These are phyloP conservation scores for Rhizopus delemar DNA, from an alignment of 371 early-diverging fungal species.

Conservation along the genomic window DNA sequence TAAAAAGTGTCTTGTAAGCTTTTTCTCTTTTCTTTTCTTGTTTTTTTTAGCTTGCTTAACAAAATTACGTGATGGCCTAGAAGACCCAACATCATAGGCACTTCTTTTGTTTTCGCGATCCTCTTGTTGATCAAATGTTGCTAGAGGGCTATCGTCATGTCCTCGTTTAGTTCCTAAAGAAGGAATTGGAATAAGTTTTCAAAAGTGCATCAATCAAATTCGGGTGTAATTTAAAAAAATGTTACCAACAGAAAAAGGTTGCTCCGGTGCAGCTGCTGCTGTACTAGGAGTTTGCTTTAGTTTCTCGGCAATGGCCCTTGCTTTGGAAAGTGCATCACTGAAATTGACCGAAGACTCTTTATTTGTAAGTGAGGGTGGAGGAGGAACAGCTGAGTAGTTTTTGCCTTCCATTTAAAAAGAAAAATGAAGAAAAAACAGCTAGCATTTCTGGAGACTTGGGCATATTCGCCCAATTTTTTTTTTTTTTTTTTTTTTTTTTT, in stretches of 20 bases:
- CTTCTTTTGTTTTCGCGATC: constrained; percentile 53
- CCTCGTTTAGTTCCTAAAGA: constrained; percentile 38
- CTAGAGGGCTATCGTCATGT: constrained; percentile 25
- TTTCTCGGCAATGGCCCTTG: constrained; percentile 83
- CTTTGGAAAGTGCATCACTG: constrained; percentile 75
- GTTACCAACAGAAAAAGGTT: constrained; percentile 15
- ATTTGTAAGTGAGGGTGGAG: constrained; percentile 37
- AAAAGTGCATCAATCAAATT: no score
- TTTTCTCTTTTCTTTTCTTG: background rate
- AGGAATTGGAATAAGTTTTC: no score
- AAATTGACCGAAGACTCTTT: constrained; percentile 51
- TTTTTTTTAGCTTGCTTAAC: background rate
- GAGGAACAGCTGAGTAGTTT: constrained; percentile 48
- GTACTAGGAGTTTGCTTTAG: constrained; percentile 46
- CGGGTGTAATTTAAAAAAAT: no score
- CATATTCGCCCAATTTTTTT: no score
- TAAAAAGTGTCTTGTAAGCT: background rate
- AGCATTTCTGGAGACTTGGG: no score
- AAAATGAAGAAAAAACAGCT: background rate
- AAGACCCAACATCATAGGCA: constrained; percentile 42
- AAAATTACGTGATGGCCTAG: constrained; percentile 33
- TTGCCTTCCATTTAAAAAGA: constrained; percentile 24
- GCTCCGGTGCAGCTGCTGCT: constrained; percentile 19
- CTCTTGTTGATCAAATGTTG: constrained; percentile 31
- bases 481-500: no score